Conservation (phyloP, 495 filamentous ascomycete species). For the Tuber calosporum region DNA sequence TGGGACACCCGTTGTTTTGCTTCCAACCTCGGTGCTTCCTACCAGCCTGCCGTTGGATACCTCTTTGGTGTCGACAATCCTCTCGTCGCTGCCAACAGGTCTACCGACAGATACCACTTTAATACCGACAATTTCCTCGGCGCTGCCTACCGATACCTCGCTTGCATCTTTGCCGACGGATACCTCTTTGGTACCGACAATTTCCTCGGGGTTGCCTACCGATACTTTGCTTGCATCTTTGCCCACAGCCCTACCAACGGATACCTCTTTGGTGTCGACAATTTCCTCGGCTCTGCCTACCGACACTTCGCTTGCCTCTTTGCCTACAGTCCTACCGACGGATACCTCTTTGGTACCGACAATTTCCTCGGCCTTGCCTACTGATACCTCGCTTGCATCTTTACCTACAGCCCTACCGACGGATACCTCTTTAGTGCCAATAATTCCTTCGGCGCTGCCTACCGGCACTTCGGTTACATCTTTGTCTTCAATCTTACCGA, state of each 20-base stretch:
- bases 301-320: background rate
- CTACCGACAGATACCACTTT: constrained; percentile 3
- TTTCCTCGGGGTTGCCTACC: constrained; percentile 7
- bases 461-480: background rate
- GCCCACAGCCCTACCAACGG: constrained; percentile 12
- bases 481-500: constrained; percentile 11
- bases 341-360: background rate
- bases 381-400: constrained; percentile 6
- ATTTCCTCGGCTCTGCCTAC: background rate
- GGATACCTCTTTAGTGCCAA: constrained; percentile 5
- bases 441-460: constrained; percentile 9
- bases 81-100: constrained; percentile 1
- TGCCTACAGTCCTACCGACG: constrained; percentile 4
- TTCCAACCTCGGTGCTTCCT: background rate
- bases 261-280: background rate
- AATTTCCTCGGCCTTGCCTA: background rate
- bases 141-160: constrained; percentile 6
- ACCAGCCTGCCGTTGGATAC: constrained; percentile 2
- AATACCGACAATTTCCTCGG: constrained; percentile 11
- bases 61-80: constrained; percentile 11
- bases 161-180: background rate
- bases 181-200: background rate
- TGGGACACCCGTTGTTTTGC: constrained; percentile 2
- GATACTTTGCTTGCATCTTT: background rate
- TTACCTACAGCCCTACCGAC: background rate